Conservation (phyloP, 768 basidiomycete species). For the Leccinum sublutescens region DNA sequence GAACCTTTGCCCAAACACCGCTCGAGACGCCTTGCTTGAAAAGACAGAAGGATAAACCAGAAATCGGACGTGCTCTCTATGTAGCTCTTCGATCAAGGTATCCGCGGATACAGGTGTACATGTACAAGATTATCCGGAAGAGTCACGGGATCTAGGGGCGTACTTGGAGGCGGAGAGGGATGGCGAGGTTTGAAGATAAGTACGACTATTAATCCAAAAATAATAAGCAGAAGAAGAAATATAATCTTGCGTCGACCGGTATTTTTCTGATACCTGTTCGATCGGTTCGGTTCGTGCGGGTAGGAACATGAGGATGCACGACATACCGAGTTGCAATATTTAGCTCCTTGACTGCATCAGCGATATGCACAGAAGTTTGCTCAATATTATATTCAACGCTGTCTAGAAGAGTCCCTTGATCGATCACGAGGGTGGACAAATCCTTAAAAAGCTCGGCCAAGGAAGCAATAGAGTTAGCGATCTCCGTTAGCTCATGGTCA, state of each 20-base stretch:
- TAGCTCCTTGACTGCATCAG: constrained; percentile 84
- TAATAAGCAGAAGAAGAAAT: constrained; percentile 85
- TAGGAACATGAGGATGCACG: background rate
- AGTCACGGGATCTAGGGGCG: constrained; percentile 26
- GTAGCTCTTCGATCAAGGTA: constrained; percentile 25
- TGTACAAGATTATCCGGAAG: constrained; percentile 29
- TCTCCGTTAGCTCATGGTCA: constrained; percentile 76
- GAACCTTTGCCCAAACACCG: constrained; percentile 16
- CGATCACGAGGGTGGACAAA: constrained; percentile 88
- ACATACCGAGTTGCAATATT: constrained; percentile 76
- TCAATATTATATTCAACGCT: constrained; percentile 98
- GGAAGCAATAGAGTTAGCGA: constrained; percentile 87
- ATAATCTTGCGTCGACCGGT: constrained; percentile 93
- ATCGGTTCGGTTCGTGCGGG: background rate
- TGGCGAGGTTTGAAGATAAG: constrained; percentile 90
- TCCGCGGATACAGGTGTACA: constrained; percentile 34
- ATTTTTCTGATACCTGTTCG: constrained; percentile 83
- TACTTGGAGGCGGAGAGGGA: constrained; percentile 36
- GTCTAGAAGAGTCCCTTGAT: constrained; percentile 96
- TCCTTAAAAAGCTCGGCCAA: constrained; percentile 97
- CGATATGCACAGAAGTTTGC: constrained; percentile 77
- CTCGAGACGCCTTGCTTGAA: constrained; percentile 3
- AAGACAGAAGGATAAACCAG: constrained; percentile 6
- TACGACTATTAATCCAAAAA: constrained; percentile 82
- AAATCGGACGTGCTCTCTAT: constrained; percentile 15